Evolutionary conservation across 768 basidiomycete species (phyloP), one percentile per base, ranked within the genome.

Genomic region (Paxillus ammoniavirescens): DNA sequence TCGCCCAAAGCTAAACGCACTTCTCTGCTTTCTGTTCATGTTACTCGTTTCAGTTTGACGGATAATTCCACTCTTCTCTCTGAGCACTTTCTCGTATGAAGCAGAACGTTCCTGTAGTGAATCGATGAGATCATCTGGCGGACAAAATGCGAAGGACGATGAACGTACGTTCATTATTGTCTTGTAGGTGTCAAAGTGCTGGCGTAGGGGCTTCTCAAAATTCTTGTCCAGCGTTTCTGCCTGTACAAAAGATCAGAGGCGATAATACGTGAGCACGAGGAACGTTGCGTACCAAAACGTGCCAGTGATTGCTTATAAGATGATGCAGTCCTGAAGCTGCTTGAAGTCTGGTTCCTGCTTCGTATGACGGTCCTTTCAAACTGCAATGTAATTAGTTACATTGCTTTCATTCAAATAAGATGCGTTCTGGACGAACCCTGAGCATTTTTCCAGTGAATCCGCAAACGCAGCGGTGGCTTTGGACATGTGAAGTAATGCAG

Each of bases 241-340:
- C 92, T 94, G 57, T 33, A 30, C 41, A 56, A 43, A 15, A 46
- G 23, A 54, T 60, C 49, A 44, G 49, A 23, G 49, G 47, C 30
- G 17, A 48, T 47, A 23, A 47, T 23, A 44, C 28, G 41, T 33
- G 36, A 30, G 50, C 53, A 58, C 50, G 57, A 56, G 42, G 21
- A 36, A 54, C 36, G 28, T 38, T 50, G 77, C 85, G 55, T 56
- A 93, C 92, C 66, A 98, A 74, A 53, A 98, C 84, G 69, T 93
- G 91, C 82, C 91, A 93, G 60, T 95, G 91, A 67, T 95, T 96
- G 47, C 88, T 86, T 61, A 96, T 86, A 59, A 98, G 81, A 69
- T 95, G 90, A 69, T 96, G 92, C 42, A 98, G 73, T 5, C 95
- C 94, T 17, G 89, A 86, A 26, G 90, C 85, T 28, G 91, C 93